Evolutionary conservation across 176 grass and related monocot species (phyloP).

Genomic region (Avena atlantica): DNA sequence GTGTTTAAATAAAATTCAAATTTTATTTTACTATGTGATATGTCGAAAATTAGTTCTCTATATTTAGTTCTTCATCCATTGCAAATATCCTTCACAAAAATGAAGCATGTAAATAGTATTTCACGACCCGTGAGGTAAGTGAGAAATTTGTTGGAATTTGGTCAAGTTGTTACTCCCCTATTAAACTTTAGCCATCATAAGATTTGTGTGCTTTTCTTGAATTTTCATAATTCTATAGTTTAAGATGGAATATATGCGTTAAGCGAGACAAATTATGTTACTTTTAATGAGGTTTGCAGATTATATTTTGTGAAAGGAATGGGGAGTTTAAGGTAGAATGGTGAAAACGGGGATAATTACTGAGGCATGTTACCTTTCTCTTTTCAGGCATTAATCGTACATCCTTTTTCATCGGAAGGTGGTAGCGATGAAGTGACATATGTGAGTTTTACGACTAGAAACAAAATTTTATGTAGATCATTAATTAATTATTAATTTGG

Average conservation of each 20-base stretch:
- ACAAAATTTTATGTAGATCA: neutral
- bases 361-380: neutral
- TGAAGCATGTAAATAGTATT: no score
- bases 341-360: neutral
- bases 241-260: neutral
- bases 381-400: neutral
- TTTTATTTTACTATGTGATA: no score
- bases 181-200: no score
- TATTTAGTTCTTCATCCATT: no score
- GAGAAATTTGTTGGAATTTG: no score
- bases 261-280: neutral
- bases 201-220: no score
- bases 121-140: no score
- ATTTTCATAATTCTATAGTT: no score
- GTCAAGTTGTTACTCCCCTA: no score
- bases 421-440: neutral
- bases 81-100: no score
- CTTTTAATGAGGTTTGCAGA: neutral
- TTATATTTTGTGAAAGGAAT: neutral
- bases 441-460: neutral
- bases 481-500: neutral
- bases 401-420: neutral
- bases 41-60: no score
- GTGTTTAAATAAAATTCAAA: no score
- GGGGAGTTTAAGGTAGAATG: neutral